Base-by-base conservation (phyloP, 2,329 filamentous ascomycete genomes). In the Elsinoe batatas region DNA sequence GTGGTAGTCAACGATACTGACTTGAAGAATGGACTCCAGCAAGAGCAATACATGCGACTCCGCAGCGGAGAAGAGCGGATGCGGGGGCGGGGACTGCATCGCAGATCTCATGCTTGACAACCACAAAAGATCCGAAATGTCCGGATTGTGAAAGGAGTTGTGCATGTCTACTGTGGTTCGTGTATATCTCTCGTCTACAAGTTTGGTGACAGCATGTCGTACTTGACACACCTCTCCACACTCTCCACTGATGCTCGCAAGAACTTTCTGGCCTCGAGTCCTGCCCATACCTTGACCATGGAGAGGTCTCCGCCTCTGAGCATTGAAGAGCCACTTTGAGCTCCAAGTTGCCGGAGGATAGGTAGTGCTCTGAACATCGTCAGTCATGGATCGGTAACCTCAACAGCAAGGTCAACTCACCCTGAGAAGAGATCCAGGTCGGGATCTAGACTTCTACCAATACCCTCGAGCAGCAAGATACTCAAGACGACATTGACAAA, bases 401-500 rank as follows among this genome's bases (percentile, higher is more conserved):
- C 12, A 37, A 13, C 22, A 37, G 17, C 40, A 33, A 33, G 44
- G 26, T 43, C 47, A 22, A 70, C 76, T 68, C 65, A 83, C 81
- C 80, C 83, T 65, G 83, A 83, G 61, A 98, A 85, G 11, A 98
- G 76, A 71, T 98, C 93, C 46, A 96, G 75, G 54, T 91, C 78
- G 0, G 93, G 91, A 68, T 97, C 85, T 13, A 98, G 73, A 58
- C 79, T 88, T 59, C 93, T 80, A 0, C 93, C 93, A 64, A 97
- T 98, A 5, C 93, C 93, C 68, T 98, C 93, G 1, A 98, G 77
- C 1, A 98, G 77, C 33, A 98, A 74, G 54, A 97, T 96, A 58
- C 89, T 95, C 57, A 98, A 85, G 30, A 98, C 91, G 3, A 98
- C 93, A 66, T 98, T 98, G 67, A 98, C 90, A 67, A 97, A 98